Conservation (phyloP, 2,329 filamentous ascomycete species). For the Clarireedia paspali region DNA sequence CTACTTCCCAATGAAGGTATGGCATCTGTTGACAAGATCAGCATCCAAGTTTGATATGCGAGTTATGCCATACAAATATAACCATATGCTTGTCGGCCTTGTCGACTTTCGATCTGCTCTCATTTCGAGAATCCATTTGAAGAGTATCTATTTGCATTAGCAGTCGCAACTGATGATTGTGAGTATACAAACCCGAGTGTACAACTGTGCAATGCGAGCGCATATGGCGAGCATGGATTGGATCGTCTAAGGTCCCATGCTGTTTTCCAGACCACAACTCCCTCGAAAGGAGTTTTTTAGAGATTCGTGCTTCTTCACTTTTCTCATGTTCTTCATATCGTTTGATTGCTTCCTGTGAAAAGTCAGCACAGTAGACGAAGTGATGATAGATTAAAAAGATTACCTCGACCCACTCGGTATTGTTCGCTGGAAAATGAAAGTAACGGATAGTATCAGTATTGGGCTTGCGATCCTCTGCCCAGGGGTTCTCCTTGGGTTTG, state of each 20-base stretch:
- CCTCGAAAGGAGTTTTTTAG: conserved; percentile 12
- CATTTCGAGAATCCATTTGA: no score
- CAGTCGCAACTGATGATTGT: no score
- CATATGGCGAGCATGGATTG: conserved; percentile 20
- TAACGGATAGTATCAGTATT: conserved; percentile 10
- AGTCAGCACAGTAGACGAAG: not conserved
- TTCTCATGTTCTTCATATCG: conserved; percentile 12
- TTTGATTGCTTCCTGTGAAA: conserved; percentile 9
- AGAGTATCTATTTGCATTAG: no score
- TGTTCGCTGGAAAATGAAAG: conserved; percentile 21
- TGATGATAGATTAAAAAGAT: not conserved
- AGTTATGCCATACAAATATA: conserved; percentile 14
- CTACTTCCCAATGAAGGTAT: conserved; percentile 25
- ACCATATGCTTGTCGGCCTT: conserved; percentile 9
- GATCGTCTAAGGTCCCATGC: conserved; percentile 14
- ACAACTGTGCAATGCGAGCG: conserved; percentile 11
- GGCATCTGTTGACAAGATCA: not conserved
- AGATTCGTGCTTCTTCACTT: not conserved
- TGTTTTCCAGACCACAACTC: conserved; percentile 17
- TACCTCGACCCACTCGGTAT: conserved; percentile 20
- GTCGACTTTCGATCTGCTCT: no score
- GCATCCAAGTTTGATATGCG: no score
- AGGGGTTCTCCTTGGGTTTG: not conserved
- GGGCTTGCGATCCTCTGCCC: not conserved
- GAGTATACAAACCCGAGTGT: conserved; percentile 8